phyloP scores from a whole-genome alignment of 2,329 filamentous ascomycete genomes.

The Neonectria ditissima region DNA sequence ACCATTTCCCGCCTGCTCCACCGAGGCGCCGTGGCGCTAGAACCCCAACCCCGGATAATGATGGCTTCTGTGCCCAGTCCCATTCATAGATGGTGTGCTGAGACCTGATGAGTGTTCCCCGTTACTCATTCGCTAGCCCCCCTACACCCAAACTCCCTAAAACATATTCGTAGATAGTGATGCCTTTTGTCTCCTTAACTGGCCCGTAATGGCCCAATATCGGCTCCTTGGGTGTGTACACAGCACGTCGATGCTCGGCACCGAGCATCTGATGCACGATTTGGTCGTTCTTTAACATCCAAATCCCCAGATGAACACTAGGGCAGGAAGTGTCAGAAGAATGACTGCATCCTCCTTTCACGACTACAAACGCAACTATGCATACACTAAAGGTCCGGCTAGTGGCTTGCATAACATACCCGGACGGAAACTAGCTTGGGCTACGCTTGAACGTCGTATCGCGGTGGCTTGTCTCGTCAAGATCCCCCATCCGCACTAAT shows the following conservation, averaged over 20 bases:
- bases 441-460: neutral
- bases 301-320: neutral
- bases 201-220: too few relatives aligned
- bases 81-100: neutral
- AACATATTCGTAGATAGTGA: too few relatives aligned
- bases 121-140: neutral
- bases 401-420: neutral
- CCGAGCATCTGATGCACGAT: too few relatives aligned
- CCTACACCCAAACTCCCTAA: neutral
- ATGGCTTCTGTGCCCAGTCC: too few relatives aligned
- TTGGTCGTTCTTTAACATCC: neutral
- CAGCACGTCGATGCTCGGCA: too few relatives aligned
- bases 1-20: too few relatives aligned
- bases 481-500: neutral
- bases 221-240: too few relatives aligned
- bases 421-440: neutral
- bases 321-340: too few relatives aligned
- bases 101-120: neutral
- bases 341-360: neutral
- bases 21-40: neutral
- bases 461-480: constrained; percentile 5
- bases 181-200: too few relatives aligned
- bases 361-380: neutral
- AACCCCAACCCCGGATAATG: neutral
- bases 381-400: neutral